These are phyloP conservation scores for Durusdinium trenchii DNA, from an alignment of 73 alveolate species.

Conservation along the genomic window DNA sequence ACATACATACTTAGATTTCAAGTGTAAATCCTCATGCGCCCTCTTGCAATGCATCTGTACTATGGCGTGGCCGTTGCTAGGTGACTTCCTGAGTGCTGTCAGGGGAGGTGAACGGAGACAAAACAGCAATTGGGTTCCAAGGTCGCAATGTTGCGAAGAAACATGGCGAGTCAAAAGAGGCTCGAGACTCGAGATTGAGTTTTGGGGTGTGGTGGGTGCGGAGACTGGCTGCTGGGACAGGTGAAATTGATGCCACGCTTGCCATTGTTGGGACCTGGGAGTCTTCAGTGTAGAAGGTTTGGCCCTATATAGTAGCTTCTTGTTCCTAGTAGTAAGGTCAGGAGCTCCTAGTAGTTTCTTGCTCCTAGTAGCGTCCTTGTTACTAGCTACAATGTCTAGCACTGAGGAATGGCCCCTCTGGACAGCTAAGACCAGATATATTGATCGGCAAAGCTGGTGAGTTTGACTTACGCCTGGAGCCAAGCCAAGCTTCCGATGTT, in stretches of 20 bases:
- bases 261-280: slow-evolving; percentile 1
- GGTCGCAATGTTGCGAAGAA: not conserved
- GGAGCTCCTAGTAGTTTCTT: too few species aligned
- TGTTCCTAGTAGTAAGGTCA: too few species aligned
- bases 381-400: too few species aligned
- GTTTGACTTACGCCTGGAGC: not conserved
- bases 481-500: too few species aligned
- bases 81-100: not conserved
- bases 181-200: too few species aligned
- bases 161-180: too few species aligned
- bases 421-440: slow-evolving; percentile 16
- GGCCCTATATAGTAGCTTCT: too few species aligned
- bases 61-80: slow-evolving; percentile 28
- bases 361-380: not conserved
- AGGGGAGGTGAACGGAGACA: not conserved
- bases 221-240: too few species aligned
- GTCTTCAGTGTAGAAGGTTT: too few species aligned
- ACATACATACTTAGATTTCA: too few species aligned
- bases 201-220: too few species aligned
- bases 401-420: slow-evolving; percentile 27
- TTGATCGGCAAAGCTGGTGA: slow-evolving; percentile 37
- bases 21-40: too few species aligned
- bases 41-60: not conserved
- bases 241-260: slow-evolving; percentile 20
- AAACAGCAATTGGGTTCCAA: not conserved